Conservation (phyloP, 495 filamentous ascomycete genomes). For the Penicillium angulare region DNA sequence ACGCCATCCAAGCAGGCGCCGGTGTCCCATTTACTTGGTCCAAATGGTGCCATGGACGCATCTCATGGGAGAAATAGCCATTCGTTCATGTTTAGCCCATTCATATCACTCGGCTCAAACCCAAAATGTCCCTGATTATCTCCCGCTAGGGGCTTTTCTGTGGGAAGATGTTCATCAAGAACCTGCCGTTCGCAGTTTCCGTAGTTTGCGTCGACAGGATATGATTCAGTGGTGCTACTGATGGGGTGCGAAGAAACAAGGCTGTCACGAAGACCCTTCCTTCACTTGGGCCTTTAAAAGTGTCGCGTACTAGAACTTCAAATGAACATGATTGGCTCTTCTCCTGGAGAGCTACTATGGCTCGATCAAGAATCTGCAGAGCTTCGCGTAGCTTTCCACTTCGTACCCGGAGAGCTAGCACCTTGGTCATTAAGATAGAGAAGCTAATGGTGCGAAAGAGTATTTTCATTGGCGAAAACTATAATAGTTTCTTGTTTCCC, state of each 20-base stretch:
- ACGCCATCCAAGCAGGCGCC: slow-evolving; percentile 15
- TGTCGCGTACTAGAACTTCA: slow-evolving; percentile 34
- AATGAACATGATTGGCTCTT: slow-evolving; percentile 36
- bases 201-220: neutral
- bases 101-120: slow-evolving; percentile 12
- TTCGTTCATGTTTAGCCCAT: slow-evolving; percentile 16
- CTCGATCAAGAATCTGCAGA: slow-evolving; percentile 33
- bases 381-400: slow-evolving; percentile 32
- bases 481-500: slow-evolving; percentile 8
- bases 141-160: neutral
- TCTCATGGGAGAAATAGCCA: slow-evolving; percentile 39
- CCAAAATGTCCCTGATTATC: neutral
- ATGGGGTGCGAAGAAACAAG: slow-evolving; percentile 5
- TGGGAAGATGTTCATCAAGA: neutral
- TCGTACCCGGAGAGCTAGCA: slow-evolving; percentile 33
- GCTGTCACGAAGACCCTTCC: slow-evolving; percentile 18
- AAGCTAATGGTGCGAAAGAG: slow-evolving; percentile 37
- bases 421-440: slow-evolving; percentile 42
- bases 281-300: slow-evolving; percentile 28
- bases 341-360: slow-evolving; percentile 28
- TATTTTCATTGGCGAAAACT: slow-evolving; percentile 35
- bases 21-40: slow-evolving; percentile 7
- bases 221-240: neutral
- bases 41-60: slow-evolving; percentile 37
- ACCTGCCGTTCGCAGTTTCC: neutral